Conservation (phyloP, 257 asterid genomes). For the Avicennia marina region DNA sequence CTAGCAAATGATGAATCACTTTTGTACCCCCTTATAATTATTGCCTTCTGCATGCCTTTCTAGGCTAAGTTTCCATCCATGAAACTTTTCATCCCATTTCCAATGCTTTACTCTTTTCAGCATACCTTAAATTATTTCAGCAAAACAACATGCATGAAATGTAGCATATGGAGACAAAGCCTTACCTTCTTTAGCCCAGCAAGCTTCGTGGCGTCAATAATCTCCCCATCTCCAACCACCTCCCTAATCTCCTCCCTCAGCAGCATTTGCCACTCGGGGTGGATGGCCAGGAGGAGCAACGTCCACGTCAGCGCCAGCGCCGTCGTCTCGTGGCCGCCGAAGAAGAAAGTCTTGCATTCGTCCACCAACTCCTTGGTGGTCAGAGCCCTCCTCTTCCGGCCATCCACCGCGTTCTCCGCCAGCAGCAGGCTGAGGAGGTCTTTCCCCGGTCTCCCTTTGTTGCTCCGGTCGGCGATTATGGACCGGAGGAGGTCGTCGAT, state of each 20-base stretch:
- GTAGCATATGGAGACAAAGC: background rate
- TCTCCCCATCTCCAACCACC: conserved; percentile 47
- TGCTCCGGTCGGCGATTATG: conserved; percentile 39
- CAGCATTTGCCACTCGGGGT: conserved; percentile 64
- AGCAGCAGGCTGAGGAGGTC: conserved; percentile 66
- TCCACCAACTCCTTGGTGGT: conserved; percentile 66
- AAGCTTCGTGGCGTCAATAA: conserved; percentile 48
- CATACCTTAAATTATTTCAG: background rate
- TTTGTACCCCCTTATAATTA: no score
- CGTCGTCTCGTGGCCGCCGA: conserved; percentile 88
- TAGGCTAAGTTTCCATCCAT: no score
- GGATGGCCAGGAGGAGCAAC: conserved; percentile 53
- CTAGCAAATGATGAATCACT: no score
- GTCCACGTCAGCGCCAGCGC: conserved; percentile 87
- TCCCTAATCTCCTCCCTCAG: conserved; percentile 62
- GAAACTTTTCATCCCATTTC: no score
- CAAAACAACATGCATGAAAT: conserved; percentile 9
- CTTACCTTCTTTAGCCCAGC: conserved; percentile 69
- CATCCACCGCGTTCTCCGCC: conserved; percentile 33
- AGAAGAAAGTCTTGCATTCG: conserved; percentile 91
- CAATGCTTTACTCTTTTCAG: no score
- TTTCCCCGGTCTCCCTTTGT: conserved; percentile 15
- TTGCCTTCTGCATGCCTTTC: no score
- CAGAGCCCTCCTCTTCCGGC: conserved; percentile 35
- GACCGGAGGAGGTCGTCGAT: conserved; percentile 48